Base-by-base conservation (phyloP, 163 green algal species). In the Smithsoniella earleae region DNA sequence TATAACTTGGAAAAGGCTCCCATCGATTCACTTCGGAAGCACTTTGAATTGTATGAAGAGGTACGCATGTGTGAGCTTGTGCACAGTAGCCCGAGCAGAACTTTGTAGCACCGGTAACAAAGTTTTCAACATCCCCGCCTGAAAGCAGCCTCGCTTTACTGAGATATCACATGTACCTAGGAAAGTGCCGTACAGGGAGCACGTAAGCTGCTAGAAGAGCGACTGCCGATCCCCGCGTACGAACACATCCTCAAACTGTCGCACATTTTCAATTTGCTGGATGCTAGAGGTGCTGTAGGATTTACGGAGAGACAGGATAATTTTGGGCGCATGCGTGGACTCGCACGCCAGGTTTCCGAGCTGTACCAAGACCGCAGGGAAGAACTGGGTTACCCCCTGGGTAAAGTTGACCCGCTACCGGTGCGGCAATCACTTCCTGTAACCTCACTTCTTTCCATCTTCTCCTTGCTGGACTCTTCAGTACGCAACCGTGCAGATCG, bases 181-280 rank as follows among this genome's bases (percentile, higher is more conserved):
- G 16, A 33, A 34, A 16, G 27, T 45, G 20, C 46, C 0, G 20
- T 20, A 73, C 74, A 84, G 77, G 88, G 92, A 77, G 92, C 92
- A 0, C 79, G 85, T 43, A 75, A 82, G 6, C 79, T 99, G 83
- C 77, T 98, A 36, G 82, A 89, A 18, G 85, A 89, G 79, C 80
- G 88, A 2, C 86, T 99, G 63, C 89, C 94, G 0, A 81, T 99
- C 28, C 94, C 94, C 28, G 94, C 94, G 20, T 97, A 96, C 75
- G 91, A 94, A 77, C 84, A 93, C 80, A 81, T 96, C 66, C 86
- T 97, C 25, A 96, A 96, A 84, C 82, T 93, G 36, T 93, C 81
- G 38, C 94, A 98, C 78, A 84, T 86, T 34, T 99, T 99, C 85
- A 99, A 99, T 83, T 77, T 99, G 22, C 81, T 99, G 65, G 95